Conservation (phyloP, 805 yeast species). For the Starmerella cellae region DNA sequence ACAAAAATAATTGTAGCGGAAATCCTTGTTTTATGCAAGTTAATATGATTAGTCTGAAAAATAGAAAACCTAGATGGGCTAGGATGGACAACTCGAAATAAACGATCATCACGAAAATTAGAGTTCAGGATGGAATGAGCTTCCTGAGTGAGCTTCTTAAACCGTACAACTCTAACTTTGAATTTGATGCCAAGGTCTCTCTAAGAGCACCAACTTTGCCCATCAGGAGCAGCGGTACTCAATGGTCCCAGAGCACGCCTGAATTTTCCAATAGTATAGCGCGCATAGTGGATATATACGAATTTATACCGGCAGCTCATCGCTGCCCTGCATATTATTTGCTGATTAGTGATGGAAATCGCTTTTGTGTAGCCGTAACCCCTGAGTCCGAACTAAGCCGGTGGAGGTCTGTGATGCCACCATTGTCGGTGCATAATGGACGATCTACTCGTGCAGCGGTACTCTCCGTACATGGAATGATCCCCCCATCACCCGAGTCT, state of each 20-base stretch:
- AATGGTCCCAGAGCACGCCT: not conserved
- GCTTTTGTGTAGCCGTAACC: slow-evolving; percentile 6
- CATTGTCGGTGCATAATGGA: not conserved
- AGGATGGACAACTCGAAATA: too few species aligned
- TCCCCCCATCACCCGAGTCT: not conserved
- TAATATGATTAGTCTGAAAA: too few species aligned
- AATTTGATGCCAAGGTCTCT: too few species aligned
- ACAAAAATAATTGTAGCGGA: too few species aligned
- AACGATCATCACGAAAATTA: too few species aligned
- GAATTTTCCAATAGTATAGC: not conserved
- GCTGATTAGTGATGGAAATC: slow-evolving; percentile 8
- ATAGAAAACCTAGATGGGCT: too few species aligned
- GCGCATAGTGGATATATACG: slow-evolving; percentile 3
- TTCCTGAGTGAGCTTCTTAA: too few species aligned
- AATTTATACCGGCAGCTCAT: not conserved
- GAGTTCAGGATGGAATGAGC: too few species aligned
- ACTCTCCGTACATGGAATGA: not conserved
- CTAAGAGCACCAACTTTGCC: too few species aligned
- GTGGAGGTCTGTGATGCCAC: not conserved
- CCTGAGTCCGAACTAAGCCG: not conserved
- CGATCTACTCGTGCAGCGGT: not conserved
- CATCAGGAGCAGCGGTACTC: too few species aligned
- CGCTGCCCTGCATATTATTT: not conserved
- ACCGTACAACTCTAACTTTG: too few species aligned
- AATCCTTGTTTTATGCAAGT: too few species aligned